These are phyloP conservation scores for Boletus insuetus DNA, from an alignment of 768 basidiomycete genomes.

Conservation along the genomic window DNA sequence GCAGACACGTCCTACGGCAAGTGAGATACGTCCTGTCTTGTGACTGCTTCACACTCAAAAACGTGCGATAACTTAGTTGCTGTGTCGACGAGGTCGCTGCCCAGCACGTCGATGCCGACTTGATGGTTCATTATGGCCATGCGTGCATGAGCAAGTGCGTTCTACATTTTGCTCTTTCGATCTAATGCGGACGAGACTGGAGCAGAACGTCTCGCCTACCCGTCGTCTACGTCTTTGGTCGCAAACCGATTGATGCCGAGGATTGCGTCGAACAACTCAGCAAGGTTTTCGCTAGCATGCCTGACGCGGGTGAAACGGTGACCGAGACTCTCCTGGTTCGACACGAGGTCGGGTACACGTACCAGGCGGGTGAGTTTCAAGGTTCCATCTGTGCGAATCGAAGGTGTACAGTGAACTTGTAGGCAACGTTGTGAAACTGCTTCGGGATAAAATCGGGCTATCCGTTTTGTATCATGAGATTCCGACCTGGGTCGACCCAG, in stretches of 20 bases:
- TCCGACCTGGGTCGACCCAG: constrained; percentile 25
- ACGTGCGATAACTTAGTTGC: constrained; percentile 47
- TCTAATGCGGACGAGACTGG: not conserved
- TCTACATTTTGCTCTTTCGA: not conserved
- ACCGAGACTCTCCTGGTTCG: constrained; percentile 50
- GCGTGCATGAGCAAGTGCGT: constrained; percentile 92
- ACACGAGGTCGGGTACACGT: constrained; percentile 77
- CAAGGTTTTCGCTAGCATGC: constrained; percentile 26
- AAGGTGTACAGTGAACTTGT: not conserved
- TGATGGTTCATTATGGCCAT: constrained; percentile 93
- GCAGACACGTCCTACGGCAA: constrained; percentile 98
- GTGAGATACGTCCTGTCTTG: constrained; percentile 36
- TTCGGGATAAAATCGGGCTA: constrained; percentile 26
- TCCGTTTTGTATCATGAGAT: constrained; percentile 39
- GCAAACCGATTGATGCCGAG: constrained; percentile 57
- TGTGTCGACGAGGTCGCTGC: constrained; percentile 97
- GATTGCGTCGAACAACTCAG: constrained; percentile 46
- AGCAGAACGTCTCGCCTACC: constrained; percentile 81
- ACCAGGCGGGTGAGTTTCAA: constrained; percentile 52
- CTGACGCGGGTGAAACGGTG: not conserved
- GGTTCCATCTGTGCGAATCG: not conserved
- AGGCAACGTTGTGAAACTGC: constrained; percentile 19
- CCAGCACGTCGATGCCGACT: constrained; percentile 89
- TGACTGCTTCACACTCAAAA: not conserved
- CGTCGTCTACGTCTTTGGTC: constrained; percentile 88